phyloP scores from a whole-genome alignment of 495 filamentous ascomycete genomes.

The Amphirosellinia nigrospora region DNA sequence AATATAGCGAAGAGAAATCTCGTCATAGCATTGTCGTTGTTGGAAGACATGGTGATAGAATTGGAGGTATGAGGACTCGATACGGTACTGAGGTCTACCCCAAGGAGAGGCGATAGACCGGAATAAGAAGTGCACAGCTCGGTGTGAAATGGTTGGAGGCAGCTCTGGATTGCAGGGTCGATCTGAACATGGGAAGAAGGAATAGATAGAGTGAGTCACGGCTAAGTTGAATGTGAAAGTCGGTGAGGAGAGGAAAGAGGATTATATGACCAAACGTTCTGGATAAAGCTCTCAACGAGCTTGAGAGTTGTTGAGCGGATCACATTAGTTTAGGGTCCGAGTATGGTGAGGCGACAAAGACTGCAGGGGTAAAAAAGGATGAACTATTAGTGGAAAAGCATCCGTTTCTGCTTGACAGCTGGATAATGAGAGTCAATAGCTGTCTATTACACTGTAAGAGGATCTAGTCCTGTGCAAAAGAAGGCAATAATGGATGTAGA shows the following conservation, averaged over 20 bases:
- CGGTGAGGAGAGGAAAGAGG: slow-evolving; percentile 44
- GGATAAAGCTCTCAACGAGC: slow-evolving; percentile 36
- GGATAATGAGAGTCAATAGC: slow-evolving; percentile 35
- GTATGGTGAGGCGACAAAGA: slow-evolving; percentile 37
- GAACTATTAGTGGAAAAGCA: slow-evolving; percentile 30
- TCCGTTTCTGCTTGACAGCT: slow-evolving; percentile 29
- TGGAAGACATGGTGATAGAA: slow-evolving; percentile 49
- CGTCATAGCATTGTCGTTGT: slow-evolving; percentile 57
- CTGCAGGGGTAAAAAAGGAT: slow-evolving; percentile 33
- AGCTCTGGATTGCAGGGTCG: slow-evolving; percentile 28
- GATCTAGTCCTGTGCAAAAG: slow-evolving; percentile 32
- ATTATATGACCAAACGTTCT: slow-evolving; percentile 41
- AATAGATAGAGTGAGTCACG: slow-evolving; percentile 46
- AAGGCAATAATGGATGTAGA: slow-evolving; percentile 28
- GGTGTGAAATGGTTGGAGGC: slow-evolving; percentile 29
- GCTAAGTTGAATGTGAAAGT: slow-evolving; percentile 40
- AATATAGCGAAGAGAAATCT: slow-evolving; percentile 78
- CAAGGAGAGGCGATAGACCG: slow-evolving; percentile 26
- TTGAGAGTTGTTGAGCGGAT: slow-evolving; percentile 35
- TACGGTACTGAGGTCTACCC: slow-evolving; percentile 18
- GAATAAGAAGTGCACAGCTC: slow-evolving; percentile 40
- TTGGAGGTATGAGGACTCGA: slow-evolving; percentile 17
- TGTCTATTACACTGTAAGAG: slow-evolving; percentile 27
- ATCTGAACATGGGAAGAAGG: slow-evolving; percentile 35
- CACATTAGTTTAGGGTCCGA: slow-evolving; percentile 36